phyloP scores from a whole-genome alignment of 2,329 filamentous ascomycete genomes.

The Cyphellophora attinorum region DNA sequence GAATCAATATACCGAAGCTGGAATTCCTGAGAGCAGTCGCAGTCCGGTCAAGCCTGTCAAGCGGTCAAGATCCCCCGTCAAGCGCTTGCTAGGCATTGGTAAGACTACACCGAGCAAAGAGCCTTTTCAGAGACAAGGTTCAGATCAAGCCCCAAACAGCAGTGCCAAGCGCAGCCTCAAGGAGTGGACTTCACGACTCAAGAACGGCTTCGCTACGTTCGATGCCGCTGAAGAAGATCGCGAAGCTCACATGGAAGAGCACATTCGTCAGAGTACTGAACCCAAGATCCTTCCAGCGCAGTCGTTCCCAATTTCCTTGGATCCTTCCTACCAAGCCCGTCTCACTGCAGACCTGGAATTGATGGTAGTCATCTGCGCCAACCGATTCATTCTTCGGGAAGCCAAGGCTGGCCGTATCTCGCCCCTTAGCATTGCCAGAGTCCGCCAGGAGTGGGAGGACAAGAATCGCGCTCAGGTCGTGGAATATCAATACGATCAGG shows the following conservation, averaged over 20 bases:
- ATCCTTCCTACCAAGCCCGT: slow-evolving; percentile 30
- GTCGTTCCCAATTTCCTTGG: slow-evolving; percentile 29
- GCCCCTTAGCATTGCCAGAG: slow-evolving; percentile 27
- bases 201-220: slow-evolving; percentile 23
- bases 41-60: slow-evolving; percentile 10
- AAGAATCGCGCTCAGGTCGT: slow-evolving; percentile 39
- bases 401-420: slow-evolving; percentile 29
- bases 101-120: slow-evolving; percentile 23
- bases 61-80: slow-evolving; percentile 25
- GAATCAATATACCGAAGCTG: neutral
- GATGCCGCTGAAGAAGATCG: slow-evolving; percentile 6
- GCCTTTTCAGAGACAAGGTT: slow-evolving; percentile 15
- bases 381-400: slow-evolving; percentile 34
- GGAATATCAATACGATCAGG: slow-evolving; percentile 44
- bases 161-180: slow-evolving; percentile 24
- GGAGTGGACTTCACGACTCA: slow-evolving; percentile 28
- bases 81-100: slow-evolving; percentile 34
- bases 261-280: slow-evolving; percentile 1
- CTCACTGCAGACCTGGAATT: slow-evolving; percentile 37
- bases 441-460: slow-evolving; percentile 31
- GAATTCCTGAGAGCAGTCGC: neutral
- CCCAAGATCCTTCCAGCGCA: slow-evolving; percentile 12
- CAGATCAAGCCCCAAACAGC: slow-evolving; percentile 2
- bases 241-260: slow-evolving; percentile 7
- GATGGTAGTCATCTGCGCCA: slow-evolving; percentile 35